phyloP scores from a whole-genome alignment of 2,329 filamentous ascomycete species.

The Bimuria novae-zelandiae region DNA sequence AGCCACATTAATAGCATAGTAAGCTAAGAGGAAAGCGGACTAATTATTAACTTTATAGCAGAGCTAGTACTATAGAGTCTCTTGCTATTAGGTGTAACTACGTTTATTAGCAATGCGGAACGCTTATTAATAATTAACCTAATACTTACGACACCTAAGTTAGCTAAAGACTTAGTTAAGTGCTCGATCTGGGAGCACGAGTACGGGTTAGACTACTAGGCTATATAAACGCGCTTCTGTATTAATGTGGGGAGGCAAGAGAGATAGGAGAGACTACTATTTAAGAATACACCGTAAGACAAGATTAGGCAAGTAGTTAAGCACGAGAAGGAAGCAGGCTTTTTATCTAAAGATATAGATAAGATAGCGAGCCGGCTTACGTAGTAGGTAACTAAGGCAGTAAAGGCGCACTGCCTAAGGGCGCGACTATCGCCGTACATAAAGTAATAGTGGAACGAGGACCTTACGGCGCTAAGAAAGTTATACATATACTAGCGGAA shows the following conservation, averaged over 20 bases:
- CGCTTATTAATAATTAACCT: too few species aligned
- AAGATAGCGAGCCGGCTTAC: conserved; percentile 6
- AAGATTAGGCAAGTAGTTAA: conserved; percentile 15
- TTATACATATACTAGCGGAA: conserved; percentile 3
- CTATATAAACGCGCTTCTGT: conserved; percentile 16
- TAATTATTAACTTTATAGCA: conserved; percentile 20
- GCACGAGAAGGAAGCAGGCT: conserved; percentile 9
- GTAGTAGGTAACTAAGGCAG: neutral
- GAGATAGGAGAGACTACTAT: conserved; percentile 16
- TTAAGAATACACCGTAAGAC: conserved; percentile 22
- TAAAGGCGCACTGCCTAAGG: neutral
- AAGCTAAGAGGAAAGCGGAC: conserved; percentile 15
- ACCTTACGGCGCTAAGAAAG: conserved; percentile 1
- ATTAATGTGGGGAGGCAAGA: conserved; percentile 12
- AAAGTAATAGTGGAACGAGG: conserved; percentile 2
- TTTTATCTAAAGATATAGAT: conserved; percentile 8
- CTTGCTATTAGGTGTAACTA: conserved; percentile 13
- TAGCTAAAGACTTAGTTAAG: too few species aligned
- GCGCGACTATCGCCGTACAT: conserved; percentile 4
- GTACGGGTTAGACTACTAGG: too few species aligned
- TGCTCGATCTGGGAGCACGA: too few species aligned
- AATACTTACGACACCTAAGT: too few species aligned
- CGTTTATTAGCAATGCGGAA: too few species aligned
- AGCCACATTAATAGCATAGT: conserved; percentile 5
- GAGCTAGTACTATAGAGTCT: conserved; percentile 18